phyloP scores from a whole-genome alignment of 257 asterid genomes.

The Paraleonurus japonicus region DNA sequence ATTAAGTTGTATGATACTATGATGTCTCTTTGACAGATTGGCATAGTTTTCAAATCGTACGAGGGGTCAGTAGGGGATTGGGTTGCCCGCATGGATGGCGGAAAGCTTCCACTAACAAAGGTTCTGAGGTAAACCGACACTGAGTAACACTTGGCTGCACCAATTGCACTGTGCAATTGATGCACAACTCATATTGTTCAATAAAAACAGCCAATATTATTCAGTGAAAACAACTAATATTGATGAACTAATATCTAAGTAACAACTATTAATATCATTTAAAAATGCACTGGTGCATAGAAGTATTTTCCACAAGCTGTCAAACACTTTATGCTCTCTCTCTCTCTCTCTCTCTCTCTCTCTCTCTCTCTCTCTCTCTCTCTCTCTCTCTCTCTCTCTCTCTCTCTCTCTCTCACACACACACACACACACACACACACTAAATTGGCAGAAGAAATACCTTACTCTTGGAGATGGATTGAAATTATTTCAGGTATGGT shows the following conservation, averaged over 20 bases:
- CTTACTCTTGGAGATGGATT: slow-evolving; percentile 11
- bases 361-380: no score
- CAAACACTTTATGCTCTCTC: no score
- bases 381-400: neutral
- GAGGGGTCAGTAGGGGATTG: slow-evolving; percentile 64
- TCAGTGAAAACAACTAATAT: no score
- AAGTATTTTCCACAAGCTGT: neutral
- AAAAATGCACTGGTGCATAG: neutral
- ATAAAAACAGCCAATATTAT: no score
- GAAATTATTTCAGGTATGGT: slow-evolving; percentile 45
- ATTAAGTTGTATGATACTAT: slow-evolving; percentile 7
- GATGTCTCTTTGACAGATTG: slow-evolving; percentile 41
- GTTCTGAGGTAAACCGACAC: slow-evolving; percentile 46
- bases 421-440: neutral
- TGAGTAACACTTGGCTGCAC: no score
- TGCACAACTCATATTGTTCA: no score
- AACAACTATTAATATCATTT: no score
- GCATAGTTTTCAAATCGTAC: slow-evolving; percentile 53
- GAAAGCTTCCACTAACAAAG: slow-evolving; percentile 56
- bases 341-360: neutral
- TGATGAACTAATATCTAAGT: neutral
- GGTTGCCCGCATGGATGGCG: slow-evolving; percentile 48
- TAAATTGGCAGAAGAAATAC: neutral
- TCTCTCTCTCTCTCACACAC: no score
- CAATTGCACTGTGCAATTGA: no score